phyloP scores from a whole-genome alignment of 192 early-diverging fungal species.

The Mortierella alpina region DNA sequence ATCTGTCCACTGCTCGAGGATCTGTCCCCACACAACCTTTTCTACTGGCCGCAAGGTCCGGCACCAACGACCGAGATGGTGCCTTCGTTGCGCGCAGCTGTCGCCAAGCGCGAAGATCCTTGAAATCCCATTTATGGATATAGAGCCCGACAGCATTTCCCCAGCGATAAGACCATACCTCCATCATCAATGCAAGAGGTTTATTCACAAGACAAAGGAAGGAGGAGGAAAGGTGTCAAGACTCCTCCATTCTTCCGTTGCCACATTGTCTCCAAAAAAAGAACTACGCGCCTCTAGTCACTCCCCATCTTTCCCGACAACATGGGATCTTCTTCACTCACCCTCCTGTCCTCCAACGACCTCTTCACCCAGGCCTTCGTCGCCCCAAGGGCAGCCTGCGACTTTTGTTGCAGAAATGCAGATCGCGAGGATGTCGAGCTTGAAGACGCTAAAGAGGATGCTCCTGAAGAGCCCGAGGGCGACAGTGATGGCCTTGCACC shows the following conservation, averaged over 20 bases:
- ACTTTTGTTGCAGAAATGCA: slow-evolving; percentile 22
- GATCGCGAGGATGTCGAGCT: neutral
- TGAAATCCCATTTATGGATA: too few species aligned
- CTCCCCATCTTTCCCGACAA: slow-evolving; percentile 28
- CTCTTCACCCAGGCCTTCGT: slow-evolving; percentile 50
- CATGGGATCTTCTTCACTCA: slow-evolving; percentile 41
- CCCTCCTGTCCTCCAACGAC: slow-evolving; percentile 41
- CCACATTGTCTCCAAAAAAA: neutral
- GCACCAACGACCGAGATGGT: too few species aligned
- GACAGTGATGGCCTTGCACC: neutral
- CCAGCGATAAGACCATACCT: neutral
- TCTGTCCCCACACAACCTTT: too few species aligned
- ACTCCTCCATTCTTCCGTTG: neutral
- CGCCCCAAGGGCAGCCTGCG: slow-evolving; percentile 38
- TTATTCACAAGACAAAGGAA: neutral
- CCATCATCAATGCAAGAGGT: too few species aligned
- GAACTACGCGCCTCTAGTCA: neutral
- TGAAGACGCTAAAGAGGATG: slow-evolving; percentile 1
- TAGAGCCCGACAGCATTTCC: neutral
- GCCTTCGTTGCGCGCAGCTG: too few species aligned
- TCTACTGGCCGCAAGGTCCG: too few species aligned
- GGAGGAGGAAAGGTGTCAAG: neutral
- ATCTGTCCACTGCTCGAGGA: too few species aligned
- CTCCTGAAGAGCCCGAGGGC: neutral
- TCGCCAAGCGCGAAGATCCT: too few species aligned